These are phyloP conservation scores for Mycosphaerella sp. DNA, from an alignment of 2,329 filamentous ascomycete species.

Conservation along the genomic window DNA sequence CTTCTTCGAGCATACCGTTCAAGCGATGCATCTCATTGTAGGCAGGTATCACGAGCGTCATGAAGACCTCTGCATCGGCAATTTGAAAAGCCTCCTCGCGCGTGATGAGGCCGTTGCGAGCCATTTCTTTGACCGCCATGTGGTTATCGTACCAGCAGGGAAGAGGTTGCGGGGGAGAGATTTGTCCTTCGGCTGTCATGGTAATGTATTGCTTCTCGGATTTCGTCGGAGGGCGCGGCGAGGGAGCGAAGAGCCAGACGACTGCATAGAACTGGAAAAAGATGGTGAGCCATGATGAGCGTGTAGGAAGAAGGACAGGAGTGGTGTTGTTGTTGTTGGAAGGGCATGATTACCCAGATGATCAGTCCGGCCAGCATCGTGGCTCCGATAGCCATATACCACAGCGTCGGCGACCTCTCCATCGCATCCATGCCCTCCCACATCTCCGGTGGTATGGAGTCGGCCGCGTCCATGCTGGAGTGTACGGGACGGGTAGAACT, in stretches of 20 bases:
- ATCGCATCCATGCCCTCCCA: conserved; percentile 29
- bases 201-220: conserved; percentile 85
- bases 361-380: conserved; percentile 7
- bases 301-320: no score
- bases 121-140: conserved; percentile 51
- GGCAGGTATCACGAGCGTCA: conserved; percentile 89
- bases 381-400: conserved; percentile 25
- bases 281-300: neutral
- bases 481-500: no score
- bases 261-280: conserved; percentile 2
- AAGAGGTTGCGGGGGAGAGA: conserved; percentile 52
- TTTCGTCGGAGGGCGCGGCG: conserved; percentile 64
- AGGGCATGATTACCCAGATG: no score
- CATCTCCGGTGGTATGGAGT: conserved; percentile 27
- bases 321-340: no score
- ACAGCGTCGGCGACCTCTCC: conserved; percentile 21
- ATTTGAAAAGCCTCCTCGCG: conserved; percentile 52
- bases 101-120: conserved; percentile 30
- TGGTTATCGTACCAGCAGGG: conserved; percentile 85
- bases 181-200: conserved; percentile 58
- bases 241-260: conserved; percentile 61
- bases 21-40: conserved; percentile 90
- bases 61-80: conserved; percentile 70
- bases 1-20: conserved; percentile 79
- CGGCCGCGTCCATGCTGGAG: conserved; percentile 29